Percentiles rank a stretch among this genome's conserved stretches.
Evolutionary conservation across 805 yeast species (phyloP).

Genomic region (Metschnikowia shivogae): DNA sequence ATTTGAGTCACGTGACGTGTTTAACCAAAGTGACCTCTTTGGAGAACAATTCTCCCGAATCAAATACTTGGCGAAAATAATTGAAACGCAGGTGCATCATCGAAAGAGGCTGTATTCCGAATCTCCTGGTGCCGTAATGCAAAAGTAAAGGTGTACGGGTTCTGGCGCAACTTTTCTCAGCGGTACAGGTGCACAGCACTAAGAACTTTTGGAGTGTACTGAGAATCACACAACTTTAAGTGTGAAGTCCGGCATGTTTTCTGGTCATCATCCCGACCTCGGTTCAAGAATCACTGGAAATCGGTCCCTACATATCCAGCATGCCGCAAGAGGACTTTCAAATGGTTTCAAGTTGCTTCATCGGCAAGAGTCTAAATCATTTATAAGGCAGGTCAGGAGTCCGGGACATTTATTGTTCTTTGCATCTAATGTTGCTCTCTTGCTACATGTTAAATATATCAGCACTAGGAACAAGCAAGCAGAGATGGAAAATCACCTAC

Average conservation of each 20-base stretch:
- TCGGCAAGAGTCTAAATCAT: constrained; percentile 11
- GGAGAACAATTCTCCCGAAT: no score
- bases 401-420: constrained; percentile 17
- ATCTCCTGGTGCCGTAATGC: no score
- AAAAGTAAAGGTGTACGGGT: constrained; percentile 2
- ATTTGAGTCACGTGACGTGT: not conserved
- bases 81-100: no score
- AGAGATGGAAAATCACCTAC: constrained; percentile 7
- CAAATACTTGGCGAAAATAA: no score
- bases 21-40: no score
- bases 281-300: not conserved
- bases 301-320: constrained; percentile 10
- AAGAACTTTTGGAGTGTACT: not conserved
- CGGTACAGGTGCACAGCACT: not conserved
- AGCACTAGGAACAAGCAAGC: constrained; percentile 9
- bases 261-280: not conserved
- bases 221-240: not conserved
- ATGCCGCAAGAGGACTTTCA: constrained; percentile 7
- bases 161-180: constrained; percentile 4
- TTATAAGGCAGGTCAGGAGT: constrained; percentile 13
- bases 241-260: not conserved
- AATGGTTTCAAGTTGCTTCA: constrained; percentile 4
- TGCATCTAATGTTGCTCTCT: constrained; percentile 16
- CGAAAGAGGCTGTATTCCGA: no score
- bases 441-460: constrained; percentile 14